Evolutionary conservation across 2,329 filamentous ascomycete genomes (phyloP).

Genomic region (Neofusicoccum ribis): DNA sequence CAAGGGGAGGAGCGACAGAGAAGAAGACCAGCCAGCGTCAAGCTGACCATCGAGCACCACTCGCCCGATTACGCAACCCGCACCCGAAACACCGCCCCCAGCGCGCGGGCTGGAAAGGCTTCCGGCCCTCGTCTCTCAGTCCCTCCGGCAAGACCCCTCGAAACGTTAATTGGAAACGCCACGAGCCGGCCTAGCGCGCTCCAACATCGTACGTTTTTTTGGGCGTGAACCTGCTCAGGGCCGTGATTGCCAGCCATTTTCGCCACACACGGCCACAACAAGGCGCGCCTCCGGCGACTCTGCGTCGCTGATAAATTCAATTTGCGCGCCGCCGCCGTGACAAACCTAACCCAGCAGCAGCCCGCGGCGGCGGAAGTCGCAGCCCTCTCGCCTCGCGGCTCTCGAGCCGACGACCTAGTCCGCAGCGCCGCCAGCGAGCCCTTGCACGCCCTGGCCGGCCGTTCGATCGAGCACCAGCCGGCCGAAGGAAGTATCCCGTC

Average conservation of each 20-base stretch:
- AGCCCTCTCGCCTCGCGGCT: not conserved
- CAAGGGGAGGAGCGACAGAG: not conserved
- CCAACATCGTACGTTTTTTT: conserved; percentile 12
- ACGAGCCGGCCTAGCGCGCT: conserved; percentile 1
- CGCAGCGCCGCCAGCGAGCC: too few species aligned
- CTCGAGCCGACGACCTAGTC: too few species aligned
- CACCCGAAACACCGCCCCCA: not conserved
- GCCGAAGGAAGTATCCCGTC: too few species aligned
- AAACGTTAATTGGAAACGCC: not conserved
- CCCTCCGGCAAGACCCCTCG: not conserved
- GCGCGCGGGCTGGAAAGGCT: not conserved
- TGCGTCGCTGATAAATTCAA: conserved; percentile 1
- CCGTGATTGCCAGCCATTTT: not conserved
- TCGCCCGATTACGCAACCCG: too few species aligned
- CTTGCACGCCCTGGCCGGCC: too few species aligned
- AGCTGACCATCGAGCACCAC: too few species aligned
- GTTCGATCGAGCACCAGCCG: too few species aligned
- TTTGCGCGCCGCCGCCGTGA: not conserved
- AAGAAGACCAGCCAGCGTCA: not conserved
- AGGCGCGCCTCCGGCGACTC: not conserved
- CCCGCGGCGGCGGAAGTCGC: not conserved
- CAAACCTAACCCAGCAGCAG: not conserved
- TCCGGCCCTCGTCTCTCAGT: not conserved
- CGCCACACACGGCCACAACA: not conserved
- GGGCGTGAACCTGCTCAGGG: not conserved